Percentiles rank a stretch among this genome's conserved stretches.
phyloP scores from a whole-genome alignment of 2,329 filamentous ascomycete genomes.

The Xylariaceae sp. region DNA sequence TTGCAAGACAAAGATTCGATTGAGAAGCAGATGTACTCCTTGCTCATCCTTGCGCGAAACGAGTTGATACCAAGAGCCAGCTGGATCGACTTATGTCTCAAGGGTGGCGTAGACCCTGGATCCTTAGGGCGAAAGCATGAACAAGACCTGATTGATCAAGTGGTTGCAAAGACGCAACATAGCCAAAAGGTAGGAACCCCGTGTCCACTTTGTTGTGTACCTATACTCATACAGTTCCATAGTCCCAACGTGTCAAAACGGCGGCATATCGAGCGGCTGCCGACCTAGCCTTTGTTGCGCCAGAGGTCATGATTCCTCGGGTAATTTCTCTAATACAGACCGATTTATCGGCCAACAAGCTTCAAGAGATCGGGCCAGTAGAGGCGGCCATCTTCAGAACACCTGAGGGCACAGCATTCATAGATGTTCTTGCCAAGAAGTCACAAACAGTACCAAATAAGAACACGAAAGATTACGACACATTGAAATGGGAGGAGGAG shows the following conservation, averaged over 20 bases:
- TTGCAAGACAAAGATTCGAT: conserved; percentile 46
- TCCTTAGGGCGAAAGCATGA: conserved; percentile 65
- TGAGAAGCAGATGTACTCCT: conserved; percentile 68
- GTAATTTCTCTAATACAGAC: conserved; percentile 71
- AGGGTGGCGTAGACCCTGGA: conserved; percentile 79
- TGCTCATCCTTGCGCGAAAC: conserved; percentile 75
- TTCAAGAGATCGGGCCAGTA: conserved; percentile 73
- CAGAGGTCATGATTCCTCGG: conserved; percentile 72
- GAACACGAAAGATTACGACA: conserved; percentile 92
- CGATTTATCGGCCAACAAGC: conserved; percentile 69
- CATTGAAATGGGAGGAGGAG: conserved; percentile 95
- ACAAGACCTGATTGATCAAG: conserved; percentile 64
- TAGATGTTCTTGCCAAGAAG: conserved; percentile 89
- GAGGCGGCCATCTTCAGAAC: conserved; percentile 93
- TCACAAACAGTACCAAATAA: conserved; percentile 71
- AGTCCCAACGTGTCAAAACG: conserved; percentile 49
- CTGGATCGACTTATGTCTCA: conserved; percentile 88
- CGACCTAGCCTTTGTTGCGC: conserved; percentile 90
- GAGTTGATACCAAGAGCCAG: conserved; percentile 73
- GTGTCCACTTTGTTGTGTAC: not conserved
- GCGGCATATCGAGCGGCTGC: conserved; percentile 84
- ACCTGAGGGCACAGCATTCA: conserved; percentile 80
- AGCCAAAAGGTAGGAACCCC: conserved; percentile 32
- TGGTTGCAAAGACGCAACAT: conserved; percentile 55
- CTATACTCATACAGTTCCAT: conserved; percentile 15